phyloP scores from a whole-genome alignment of 2,329 filamentous ascomycete genomes.

The Arthroderma sp. region DNA sequence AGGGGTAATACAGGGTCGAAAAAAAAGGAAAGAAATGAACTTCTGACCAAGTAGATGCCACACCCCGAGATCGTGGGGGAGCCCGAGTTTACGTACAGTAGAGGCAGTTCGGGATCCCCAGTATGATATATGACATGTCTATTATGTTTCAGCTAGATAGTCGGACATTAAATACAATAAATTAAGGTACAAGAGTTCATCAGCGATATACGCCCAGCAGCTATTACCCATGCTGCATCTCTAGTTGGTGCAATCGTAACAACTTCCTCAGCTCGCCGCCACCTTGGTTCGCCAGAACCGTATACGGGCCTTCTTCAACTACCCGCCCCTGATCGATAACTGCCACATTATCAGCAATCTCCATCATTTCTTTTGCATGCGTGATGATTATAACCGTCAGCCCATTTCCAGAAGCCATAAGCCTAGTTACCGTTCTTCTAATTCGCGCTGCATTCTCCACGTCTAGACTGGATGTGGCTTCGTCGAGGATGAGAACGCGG shows the following conservation, averaged over 20 bases:
- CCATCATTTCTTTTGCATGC: constrained; percentile 78
- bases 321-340: constrained; percentile 55
- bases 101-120: no score
- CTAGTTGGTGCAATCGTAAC: constrained; percentile 25
- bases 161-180: no score
- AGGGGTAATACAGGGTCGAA: no score
- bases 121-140: no score
- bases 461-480: constrained; percentile 74
- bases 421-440: constrained; percentile 44
- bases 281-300: constrained; percentile 37
- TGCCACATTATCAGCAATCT: constrained; percentile 57
- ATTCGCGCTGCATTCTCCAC: constrained; percentile 52
- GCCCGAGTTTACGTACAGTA: no score
- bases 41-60: no score
- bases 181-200: no score
- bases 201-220: not conserved
- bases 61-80: no score
- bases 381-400: constrained; percentile 71
- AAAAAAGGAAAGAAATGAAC: no score
- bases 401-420: constrained; percentile 33
- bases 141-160: no score
- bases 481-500: constrained; percentile 65
- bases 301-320: constrained; percentile 57
- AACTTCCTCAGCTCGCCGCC: constrained; percentile 36
- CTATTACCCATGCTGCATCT: constrained; percentile 8